These are phyloP conservation scores for Penicillium rolfsii DNA, from an alignment of 2,329 filamentous ascomycete genomes.

Conservation along the genomic window DNA sequence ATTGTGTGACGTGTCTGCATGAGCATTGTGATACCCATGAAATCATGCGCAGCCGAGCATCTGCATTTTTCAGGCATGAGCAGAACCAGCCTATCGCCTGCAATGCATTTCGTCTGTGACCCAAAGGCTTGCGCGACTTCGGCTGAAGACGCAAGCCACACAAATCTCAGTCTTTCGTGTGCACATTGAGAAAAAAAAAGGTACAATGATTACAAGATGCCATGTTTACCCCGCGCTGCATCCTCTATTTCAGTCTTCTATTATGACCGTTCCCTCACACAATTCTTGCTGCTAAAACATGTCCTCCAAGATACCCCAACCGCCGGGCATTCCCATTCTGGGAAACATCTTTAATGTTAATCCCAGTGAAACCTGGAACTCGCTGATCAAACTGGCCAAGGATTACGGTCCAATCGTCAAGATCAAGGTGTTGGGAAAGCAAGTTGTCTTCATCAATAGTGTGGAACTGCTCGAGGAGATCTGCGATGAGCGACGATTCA, in stretches of 20 bases:
- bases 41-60: background rate
- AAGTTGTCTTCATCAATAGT: conserved; percentile 56
- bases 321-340: conserved; percentile 54
- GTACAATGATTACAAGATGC: background rate
- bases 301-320: conserved; percentile 50
- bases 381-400: conserved; percentile 53
- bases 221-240: background rate
- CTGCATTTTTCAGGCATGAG: background rate
- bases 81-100: background rate
- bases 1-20: background rate
- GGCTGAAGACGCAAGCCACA: background rate
- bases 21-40: background rate
- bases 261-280: background rate
- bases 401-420: conserved; percentile 63
- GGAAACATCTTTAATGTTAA: conserved; percentile 58
- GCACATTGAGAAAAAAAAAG: background rate
- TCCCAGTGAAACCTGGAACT: conserved; percentile 55
- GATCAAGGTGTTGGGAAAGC: conserved; percentile 53
- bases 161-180: background rate
- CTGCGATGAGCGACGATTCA: conserved; percentile 68
- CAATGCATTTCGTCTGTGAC: background rate
- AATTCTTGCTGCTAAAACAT: background rate
- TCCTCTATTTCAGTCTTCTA: background rate
- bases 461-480: conserved; percentile 64
- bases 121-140: background rate